phyloP scores from a whole-genome alignment of 495 filamentous ascomycete species.

The Cairneyella variabilis region DNA sequence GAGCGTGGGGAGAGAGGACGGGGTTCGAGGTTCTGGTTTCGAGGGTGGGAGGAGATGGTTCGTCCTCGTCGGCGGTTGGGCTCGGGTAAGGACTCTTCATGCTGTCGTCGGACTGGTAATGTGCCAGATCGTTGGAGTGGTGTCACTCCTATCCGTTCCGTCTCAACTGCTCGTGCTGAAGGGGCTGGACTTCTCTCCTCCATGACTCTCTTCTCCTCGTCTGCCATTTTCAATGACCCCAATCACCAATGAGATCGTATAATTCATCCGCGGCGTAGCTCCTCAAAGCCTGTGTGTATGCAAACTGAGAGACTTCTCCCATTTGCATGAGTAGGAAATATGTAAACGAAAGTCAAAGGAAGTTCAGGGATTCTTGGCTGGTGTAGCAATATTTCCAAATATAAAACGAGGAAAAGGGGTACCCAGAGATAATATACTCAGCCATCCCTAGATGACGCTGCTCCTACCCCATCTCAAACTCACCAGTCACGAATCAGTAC shows the following conservation, averaged over 20 bases:
- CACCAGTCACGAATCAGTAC: too few relatives aligned
- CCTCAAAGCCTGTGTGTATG: background rate
- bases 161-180: background rate
- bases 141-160: background rate
- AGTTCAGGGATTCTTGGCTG: background rate
- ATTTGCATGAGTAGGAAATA: background rate
- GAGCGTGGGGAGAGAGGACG: slow-evolving; percentile 8
- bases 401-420: background rate
- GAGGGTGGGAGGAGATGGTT: slow-evolving; percentile 1
- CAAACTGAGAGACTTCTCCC: background rate
- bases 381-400: too few relatives aligned
- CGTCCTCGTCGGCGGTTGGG: slow-evolving; percentile 1
- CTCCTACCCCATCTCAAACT: background rate
- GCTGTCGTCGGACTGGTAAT: slow-evolving; percentile 5
- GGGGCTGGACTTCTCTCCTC: background rate
- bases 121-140: slow-evolving; percentile 11
- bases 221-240: background rate
- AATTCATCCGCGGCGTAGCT: background rate
- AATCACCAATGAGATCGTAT: background rate
- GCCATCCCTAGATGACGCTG: background rate
- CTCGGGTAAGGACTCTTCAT: background rate
- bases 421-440: background rate
- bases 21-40: background rate
- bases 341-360: background rate
- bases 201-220: background rate